Base-by-base conservation (phyloP, 305 asterid species). In the Solanum hybrid region DNA sequence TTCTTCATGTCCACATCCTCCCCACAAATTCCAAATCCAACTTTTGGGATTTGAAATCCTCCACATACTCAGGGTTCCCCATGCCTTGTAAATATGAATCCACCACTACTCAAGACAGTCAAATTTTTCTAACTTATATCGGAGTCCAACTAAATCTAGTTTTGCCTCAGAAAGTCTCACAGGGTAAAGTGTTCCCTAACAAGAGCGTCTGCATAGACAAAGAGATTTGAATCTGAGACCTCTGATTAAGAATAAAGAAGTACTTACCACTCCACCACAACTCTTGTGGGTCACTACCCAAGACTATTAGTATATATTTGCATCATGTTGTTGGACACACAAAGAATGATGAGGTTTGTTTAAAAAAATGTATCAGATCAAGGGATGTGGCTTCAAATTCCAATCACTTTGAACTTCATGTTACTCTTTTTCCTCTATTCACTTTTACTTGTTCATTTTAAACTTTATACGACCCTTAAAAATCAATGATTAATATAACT, bases 21-120 rank as follows among this genome's bases (percentile, higher is more conserved):
- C 90, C 91, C 90, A 90, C 91, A 90, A 88, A 93, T 92, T 79
- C 79, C 90, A 92, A 78, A 90, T 91, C 94, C 89, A 92, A 69
- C 94, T 92, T 92, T 91, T 90, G 90, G 84, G 93, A 89, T 89
- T 90, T 92, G 96, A 92, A 92, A 93, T 92, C 93, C 73, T 93
- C 93, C 91, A 90, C 36, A 34, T 86, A 89, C 86, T 89, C 89
- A 87, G 86, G 91, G 5, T 39, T 93, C 91, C 93, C 92, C 92
- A 90, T 92, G 92, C 93, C 93, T 92, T 76, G 91, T 91, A 86
- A 91, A 40, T 13, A 94, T 89, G 89, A 79, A 76, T 86, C 64
- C 73, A 83, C 86, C 80, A 76, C 81, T 40, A 89, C 16, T 80
- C 90, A 89, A 78, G 42, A 89, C 35, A 89, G 5, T 20, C 71